Conservation (phyloP, 164 flowering plant genomes). For the Sedum album region DNA sequence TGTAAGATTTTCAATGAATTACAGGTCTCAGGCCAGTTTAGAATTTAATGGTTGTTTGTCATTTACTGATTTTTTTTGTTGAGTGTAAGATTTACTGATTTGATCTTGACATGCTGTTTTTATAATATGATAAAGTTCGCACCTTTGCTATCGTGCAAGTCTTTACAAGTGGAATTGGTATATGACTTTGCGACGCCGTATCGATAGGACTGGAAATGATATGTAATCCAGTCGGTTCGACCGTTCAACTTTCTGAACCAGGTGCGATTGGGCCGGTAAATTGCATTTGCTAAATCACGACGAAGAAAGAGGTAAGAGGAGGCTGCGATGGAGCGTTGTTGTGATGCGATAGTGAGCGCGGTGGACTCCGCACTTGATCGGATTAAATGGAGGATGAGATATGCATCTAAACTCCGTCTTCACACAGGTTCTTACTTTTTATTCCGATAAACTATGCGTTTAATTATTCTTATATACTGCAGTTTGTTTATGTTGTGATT, state of each 20-base stretch:
- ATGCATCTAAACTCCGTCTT: conserved; percentile 52
- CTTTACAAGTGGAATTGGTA: too few relatives aligned
- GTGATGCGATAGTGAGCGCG: conserved; percentile 32
- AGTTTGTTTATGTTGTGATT: background rate
- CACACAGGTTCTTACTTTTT: conserved; percentile 32
- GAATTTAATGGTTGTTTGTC: background rate
- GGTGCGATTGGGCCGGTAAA: too few relatives aligned
- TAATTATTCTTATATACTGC: background rate
- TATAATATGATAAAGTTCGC: too few relatives aligned
- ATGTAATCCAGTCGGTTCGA: too few relatives aligned
- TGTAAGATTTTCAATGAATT: background rate
- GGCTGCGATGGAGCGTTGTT: conserved; percentile 8
- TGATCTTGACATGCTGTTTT: too few relatives aligned
- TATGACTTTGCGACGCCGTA: background rate
- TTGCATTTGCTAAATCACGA: too few relatives aligned
- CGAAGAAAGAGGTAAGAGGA: conserved; percentile 16
- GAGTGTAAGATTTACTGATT: too few relatives aligned
- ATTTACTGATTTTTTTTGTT: too few relatives aligned
- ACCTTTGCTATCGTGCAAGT: too few relatives aligned
- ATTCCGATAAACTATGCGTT: background rate
- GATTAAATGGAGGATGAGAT: conserved; percentile 64
- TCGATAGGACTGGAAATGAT: too few relatives aligned
- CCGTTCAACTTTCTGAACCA: too few relatives aligned
- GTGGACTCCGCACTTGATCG: conserved; percentile 34
- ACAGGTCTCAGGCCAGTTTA: conserved; percentile 2